Conservation (phyloP, 176 grass and related monocot species). For the Carex myosuroides region DNA sequence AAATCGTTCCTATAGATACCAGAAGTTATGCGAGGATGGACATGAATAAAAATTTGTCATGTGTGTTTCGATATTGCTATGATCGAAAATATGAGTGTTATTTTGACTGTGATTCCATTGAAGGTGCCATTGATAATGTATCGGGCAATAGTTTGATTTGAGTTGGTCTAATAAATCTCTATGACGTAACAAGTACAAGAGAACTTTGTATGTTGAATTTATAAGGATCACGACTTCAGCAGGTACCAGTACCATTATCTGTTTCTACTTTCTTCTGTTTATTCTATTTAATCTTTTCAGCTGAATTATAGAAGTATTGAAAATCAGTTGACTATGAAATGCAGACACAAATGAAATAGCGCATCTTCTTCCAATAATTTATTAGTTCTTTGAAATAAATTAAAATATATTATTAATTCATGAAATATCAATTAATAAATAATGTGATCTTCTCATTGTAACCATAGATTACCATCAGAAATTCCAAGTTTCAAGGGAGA, state of each 20-base stretch:
- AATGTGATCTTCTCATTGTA: not conserved
- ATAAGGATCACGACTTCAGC: too few relatives aligned
- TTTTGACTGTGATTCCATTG: not conserved
- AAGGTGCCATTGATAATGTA: not conserved
- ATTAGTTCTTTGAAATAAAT: not conserved
- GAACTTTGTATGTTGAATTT: not conserved
- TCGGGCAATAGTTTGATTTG: not conserved
- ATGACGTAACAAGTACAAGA: not conserved
- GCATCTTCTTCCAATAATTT: not conserved
- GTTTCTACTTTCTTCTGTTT: too few relatives aligned
- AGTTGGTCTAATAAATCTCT: not conserved
- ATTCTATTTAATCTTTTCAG: too few relatives aligned
- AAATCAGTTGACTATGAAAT: too few relatives aligned
- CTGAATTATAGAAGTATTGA: too few relatives aligned
- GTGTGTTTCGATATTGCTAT: constrained; percentile 57
- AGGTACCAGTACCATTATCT: too few relatives aligned
- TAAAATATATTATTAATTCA: not conserved
- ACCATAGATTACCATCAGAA: constrained; percentile 20
- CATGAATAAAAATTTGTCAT: constrained; percentile 81
- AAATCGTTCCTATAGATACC: constrained; percentile 41
- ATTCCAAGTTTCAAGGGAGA: constrained; percentile 18
- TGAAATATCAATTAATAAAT: not conserved
- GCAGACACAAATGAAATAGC: not conserved
- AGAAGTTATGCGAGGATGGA: constrained; percentile 51
- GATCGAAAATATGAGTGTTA: constrained; percentile 54